Conservation (phyloP, 176 grass and related monocot genomes). For the Puya raimondii region DNA sequence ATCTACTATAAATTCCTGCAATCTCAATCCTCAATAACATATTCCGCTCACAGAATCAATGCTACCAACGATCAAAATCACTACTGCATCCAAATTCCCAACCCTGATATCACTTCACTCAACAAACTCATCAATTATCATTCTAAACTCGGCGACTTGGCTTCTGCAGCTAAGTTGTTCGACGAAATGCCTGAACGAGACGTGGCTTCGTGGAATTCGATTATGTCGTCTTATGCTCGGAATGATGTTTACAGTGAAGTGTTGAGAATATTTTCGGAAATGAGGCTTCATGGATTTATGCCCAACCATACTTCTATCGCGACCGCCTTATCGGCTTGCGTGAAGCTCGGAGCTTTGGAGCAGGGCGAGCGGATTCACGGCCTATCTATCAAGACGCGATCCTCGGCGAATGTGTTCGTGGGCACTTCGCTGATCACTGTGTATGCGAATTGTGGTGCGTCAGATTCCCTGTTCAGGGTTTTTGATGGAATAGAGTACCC, state of each 20-base stretch:
- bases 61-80: no score
- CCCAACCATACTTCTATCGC: slow-evolving; percentile 39
- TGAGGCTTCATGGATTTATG: slow-evolving; percentile 10
- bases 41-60: no score
- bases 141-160: slow-evolving; percentile 21
- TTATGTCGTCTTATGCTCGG: slow-evolving; percentile 34
- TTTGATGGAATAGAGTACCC: slow-evolving; percentile 19
- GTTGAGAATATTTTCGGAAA: slow-evolving; percentile 10
- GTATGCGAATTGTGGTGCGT: slow-evolving; percentile 38
- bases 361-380: slow-evolving; percentile 35
- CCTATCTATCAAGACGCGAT: slow-evolving; percentile 23
- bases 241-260: neutral
- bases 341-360: slow-evolving; percentile 27
- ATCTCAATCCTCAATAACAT: no score
- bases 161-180: slow-evolving; percentile 34
- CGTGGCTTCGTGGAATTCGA: slow-evolving; percentile 52
- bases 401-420: slow-evolving; percentile 37
- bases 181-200: slow-evolving; percentile 38
- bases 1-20: no score
- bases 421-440: slow-evolving; percentile 47
- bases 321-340: slow-evolving; percentile 24
- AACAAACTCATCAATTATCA: slow-evolving; percentile 27
- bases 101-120: slow-evolving; percentile 7
- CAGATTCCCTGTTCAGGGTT: slow-evolving; percentile 16
- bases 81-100: neutral